Evolutionary conservation across 2,329 filamentous ascomycete species (phyloP).

Genomic region (Hypoxylon sp.): DNA sequence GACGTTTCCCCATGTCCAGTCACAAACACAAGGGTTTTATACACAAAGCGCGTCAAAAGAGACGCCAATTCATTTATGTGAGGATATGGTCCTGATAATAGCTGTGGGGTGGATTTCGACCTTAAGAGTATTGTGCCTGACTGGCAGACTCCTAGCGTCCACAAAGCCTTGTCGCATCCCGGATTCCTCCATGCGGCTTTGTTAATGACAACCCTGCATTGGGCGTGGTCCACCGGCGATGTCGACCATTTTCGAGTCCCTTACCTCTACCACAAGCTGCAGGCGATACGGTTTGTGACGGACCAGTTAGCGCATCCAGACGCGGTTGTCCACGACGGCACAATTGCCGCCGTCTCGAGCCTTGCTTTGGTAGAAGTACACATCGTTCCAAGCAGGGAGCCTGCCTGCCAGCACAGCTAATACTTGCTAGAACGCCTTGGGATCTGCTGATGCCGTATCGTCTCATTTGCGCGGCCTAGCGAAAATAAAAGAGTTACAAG

Average conservation of each 20-base stretch:
- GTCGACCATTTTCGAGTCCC: constrained; percentile 60
- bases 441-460: constrained; percentile 58
- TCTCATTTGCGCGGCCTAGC: constrained; percentile 58
- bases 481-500: constrained; percentile 51
- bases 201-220: constrained; percentile 60
- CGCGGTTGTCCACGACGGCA: constrained; percentile 56
- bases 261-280: constrained; percentile 61
- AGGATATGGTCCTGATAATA: constrained; percentile 29
- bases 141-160: constrained; percentile 52
- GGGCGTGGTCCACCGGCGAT: constrained; percentile 61
- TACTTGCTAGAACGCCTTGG: constrained; percentile 56
- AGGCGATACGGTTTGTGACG: constrained; percentile 61
- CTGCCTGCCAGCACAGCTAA: constrained; percentile 29
- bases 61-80: constrained; percentile 53
- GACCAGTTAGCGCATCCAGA: constrained; percentile 57
- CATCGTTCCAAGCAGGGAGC: constrained; percentile 9
- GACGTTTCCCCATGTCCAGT: constrained; percentile 49
- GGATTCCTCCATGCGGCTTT: constrained; percentile 61
- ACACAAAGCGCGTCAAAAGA: constrained; percentile 56
- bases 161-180: constrained; percentile 59
- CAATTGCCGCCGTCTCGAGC: constrained; percentile 59
- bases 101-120: constrained; percentile 18
- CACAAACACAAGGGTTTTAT: constrained; percentile 57
- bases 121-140: constrained; percentile 20
- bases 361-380: constrained; percentile 60